Base-by-base conservation (phyloP, 768 basidiomycete species). In the Suillus luteus region DNA sequence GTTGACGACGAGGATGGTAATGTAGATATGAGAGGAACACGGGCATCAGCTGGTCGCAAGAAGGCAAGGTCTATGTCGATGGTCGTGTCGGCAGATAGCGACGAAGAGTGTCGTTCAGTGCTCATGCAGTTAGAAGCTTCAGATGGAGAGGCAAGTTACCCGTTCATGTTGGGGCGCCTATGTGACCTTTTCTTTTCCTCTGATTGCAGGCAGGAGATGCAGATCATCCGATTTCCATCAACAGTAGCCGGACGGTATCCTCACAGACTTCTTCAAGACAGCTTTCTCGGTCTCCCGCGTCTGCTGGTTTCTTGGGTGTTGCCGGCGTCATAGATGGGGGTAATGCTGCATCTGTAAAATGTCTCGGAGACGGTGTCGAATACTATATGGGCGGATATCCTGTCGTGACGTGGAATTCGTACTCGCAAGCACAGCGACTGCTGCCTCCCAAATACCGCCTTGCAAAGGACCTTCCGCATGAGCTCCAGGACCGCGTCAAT, bases 401-500 rank as follows among this genome's bases (percentile, higher is more conserved):
- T 1, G 14, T 71, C 35, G 15, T 72, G 9, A 71, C 73, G 2
- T 75, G 73, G 72, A 62, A 51, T 8, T 72, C 73, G 1, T 46
- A 62, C 7, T 61, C 69, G 7, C 64, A 65, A 3, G 65, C 64
- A n/a, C 61, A 67, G n/a, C 66, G 71, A 14, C 49, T 57, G 10
- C 62, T 66, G 9, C 52, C 62, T 2, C 71, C 74, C 5, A 71
- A 71, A 22, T 72, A 73, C 51, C 69, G 66, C 54, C 68, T 76
- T 17, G 72, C 85, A 2, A 79, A 74, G 62, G 81, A 91, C 64
- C 78, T 92, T n/a, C 86, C 87, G 1, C 85, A 87, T 66, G 66
- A 78, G 3, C 70, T 92, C 6, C 87, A 91, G 62, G 90, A 92
- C 71, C 77, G 83, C 60, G 82, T 92, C 75, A 90, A 91, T 72